Conservation (phyloP, 2,329 filamentous ascomycete species). For the Leptographium procerum region DNA sequence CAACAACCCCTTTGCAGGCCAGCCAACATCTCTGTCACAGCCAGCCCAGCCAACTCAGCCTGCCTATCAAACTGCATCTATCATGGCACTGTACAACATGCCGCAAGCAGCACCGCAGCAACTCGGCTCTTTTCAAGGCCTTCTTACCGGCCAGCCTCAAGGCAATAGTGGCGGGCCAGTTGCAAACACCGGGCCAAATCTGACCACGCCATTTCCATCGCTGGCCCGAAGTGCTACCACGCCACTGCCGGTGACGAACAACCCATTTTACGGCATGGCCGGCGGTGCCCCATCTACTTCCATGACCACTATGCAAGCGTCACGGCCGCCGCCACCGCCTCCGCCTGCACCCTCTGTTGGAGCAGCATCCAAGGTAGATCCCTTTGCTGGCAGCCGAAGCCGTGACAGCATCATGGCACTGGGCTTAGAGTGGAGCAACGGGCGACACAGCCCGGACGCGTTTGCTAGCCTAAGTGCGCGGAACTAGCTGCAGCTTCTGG, state of each 20-base stretch:
- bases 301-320: slow-evolving; percentile 4
- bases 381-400: slow-evolving; percentile 36
- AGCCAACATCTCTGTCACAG: slow-evolving; percentile 21
- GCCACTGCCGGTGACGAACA: slow-evolving; percentile 30
- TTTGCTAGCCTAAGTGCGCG: slow-evolving; percentile 64
- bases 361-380: slow-evolving; percentile 8
- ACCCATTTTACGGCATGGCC: slow-evolving; percentile 40
- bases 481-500: slow-evolving; percentile 21
- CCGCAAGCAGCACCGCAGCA: slow-evolving; percentile 36
- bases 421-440: slow-evolving; percentile 54
- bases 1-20: slow-evolving; percentile 21
- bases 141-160: background rate
- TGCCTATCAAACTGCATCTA: slow-evolving; percentile 57
- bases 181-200: slow-evolving; percentile 8
- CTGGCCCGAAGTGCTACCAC: slow-evolving; percentile 20
- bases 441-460: slow-evolving; percentile 67
- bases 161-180: background rate
- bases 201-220: slow-evolving; percentile 18
- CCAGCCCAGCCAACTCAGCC: slow-evolving; percentile 18
- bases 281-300: slow-evolving; percentile 13
- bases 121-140: background rate
- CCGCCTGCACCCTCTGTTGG: slow-evolving; percentile 5
- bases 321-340: slow-evolving; percentile 6
- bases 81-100: slow-evolving; percentile 63
- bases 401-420: slow-evolving; percentile 62